Evolutionary conservation across 192 early-diverging fungal species (phyloP), one percentile per base, ranked within the genome.

Genomic region (Linnemannia zychae): DNA sequence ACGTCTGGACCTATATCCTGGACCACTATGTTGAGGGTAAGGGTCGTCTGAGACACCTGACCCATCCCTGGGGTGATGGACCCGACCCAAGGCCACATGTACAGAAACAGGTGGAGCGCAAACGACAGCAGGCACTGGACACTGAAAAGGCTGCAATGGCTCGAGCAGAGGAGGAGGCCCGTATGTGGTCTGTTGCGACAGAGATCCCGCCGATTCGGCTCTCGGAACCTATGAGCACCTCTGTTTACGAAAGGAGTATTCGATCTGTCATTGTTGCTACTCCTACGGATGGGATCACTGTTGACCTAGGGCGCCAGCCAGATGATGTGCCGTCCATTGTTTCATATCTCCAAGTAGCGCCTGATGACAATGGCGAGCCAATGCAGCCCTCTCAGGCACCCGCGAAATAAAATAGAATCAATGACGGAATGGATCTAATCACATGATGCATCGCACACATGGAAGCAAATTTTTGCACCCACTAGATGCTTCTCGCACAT

Each of bases 1-100:
- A 90, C 74, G 86, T 88, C 12, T 75, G 66, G 77, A 79, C 83
- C 16, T 85, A 85, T 31, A 22, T 85, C 33, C 68, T 85, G 67
- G 60, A 85, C 16, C 77, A 48, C 11, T 85, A 85, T 44, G 49
- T 85, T 31, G 82, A 85, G 57, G 72, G 65, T 1, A 85, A 76
- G 33, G 83, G 83, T 0, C 53, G 63, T 6, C 74, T 85, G 34
- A 63, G 60, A 24, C 77, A 85, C 36, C 18, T 85, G 74, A 79
- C 82, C 31, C 71, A 75, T 15, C 82, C 82, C 31, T 79, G 83
- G 77, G 83, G 83, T 1, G 74, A 76, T 67, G 83, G 83, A 63
- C 77, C 77, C 4, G 83, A 79, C 34, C 40, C 74, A 1, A 63
- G 82, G 46, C 53, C 72, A 11, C 82, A 85, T 49, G 57, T 70